Base-by-base conservation (phyloP, 768 basidiomycete genomes). In the Leccinum boreale region DNA sequence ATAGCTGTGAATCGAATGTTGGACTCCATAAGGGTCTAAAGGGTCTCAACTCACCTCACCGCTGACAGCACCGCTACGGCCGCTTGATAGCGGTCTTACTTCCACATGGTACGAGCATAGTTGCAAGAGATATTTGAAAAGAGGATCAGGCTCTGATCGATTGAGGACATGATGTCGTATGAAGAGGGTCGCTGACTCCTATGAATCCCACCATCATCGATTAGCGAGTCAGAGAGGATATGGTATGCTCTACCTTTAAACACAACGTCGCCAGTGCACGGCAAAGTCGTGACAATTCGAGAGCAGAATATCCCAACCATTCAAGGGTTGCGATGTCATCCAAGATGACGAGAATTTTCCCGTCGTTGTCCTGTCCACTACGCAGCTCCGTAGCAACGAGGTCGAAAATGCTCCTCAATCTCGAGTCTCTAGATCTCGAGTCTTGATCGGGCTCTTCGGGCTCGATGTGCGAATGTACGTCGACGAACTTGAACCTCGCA, bases 51-150 rank as follows among this genome's bases (percentile, higher is more conserved):
- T 19, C 52, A 89, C 90, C 78, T 91, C 87, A 19, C 90, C 91
- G 57, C 84, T 89, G 28, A 93, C 86, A 21, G 84, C 78, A 3
- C 89, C 90, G 59, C 91, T 92, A 24, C 85, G 76, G 5, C 90
- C 90, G 60, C 87, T 91, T 1, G 85, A 76, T 7, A 93, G 75
- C 1, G 90, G 83, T 42, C 79, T 76, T 2, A 92, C 85, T 57
- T 92, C 90, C 4, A 92, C 63, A 62, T 90, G 89, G 61, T 86
- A 86, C 3, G 84, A 76, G 61, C 82, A 85, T 3, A 87, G 67
- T 53, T 89, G 86, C 19, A 85, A 72, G 21, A 92, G 72, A 29
- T 77, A 73, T 31, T 79, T 78, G 52, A 89, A 80, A 1, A 89
- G 68, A 35, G 84, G 79, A 62, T 90, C 87, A 0, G 81, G 79